These are phyloP conservation scores for Cenchrus fungigraminus DNA, from an alignment of 176 grass and related monocot genomes.

Conservation along the genomic window DNA sequence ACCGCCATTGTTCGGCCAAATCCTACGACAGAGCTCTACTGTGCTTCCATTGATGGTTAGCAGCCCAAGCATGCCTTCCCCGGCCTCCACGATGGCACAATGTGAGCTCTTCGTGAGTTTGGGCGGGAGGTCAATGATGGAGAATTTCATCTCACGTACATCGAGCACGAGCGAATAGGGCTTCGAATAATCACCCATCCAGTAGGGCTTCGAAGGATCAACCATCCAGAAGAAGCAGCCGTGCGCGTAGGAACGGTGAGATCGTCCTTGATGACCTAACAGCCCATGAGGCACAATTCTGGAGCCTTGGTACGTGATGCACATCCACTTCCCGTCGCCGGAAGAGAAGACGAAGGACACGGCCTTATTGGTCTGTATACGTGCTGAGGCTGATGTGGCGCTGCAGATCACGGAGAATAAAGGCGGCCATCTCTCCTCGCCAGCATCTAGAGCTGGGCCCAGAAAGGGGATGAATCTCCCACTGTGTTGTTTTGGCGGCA, in stretches of 20 bases:
- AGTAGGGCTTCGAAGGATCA: neutral
- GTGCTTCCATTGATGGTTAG: neutral
- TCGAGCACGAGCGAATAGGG: neutral
- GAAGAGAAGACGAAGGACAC: too few species aligned
- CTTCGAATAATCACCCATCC: neutral
- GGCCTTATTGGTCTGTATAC: neutral
- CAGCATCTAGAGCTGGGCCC: too few species aligned
- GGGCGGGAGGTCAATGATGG: neutral
- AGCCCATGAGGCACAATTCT: too few species aligned
- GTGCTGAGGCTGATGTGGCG: too few species aligned
- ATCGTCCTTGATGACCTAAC: too few species aligned
- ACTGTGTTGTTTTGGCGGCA: too few species aligned
- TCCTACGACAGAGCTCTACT: neutral
- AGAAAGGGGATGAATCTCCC: too few species aligned
- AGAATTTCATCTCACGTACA: neutral
- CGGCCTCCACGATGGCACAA: neutral
- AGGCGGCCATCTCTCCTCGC: neutral
- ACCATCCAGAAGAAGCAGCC: too few species aligned
- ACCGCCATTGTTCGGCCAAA: neutral
- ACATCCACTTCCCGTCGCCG: too few species aligned
- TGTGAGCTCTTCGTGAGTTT: fast-evolving
- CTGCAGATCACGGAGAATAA: too few species aligned
- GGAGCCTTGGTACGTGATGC: too few species aligned
- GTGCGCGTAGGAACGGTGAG: too few species aligned
- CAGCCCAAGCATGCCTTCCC: neutral